These are phyloP conservation scores for Penicillium tannophilum DNA, from an alignment of 495 filamentous ascomycete species.

Conservation along the genomic window DNA sequence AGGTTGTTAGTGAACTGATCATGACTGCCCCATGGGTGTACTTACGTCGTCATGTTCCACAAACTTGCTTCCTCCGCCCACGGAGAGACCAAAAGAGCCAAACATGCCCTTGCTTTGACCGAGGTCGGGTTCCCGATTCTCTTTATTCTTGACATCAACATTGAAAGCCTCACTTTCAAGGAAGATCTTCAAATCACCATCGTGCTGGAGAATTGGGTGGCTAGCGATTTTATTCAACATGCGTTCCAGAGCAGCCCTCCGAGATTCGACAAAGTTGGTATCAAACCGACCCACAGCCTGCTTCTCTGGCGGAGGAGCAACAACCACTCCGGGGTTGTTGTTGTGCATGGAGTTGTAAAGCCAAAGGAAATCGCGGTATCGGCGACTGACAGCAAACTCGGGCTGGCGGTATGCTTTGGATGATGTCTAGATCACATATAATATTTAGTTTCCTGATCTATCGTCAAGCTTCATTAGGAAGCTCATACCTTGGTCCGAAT, in stretches of 20 bases:
- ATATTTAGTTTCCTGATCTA: neutral
- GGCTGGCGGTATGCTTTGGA: conserved; percentile 92
- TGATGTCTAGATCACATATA: conserved; percentile 64
- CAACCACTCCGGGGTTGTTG: conserved; percentile 93
- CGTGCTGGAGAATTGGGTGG: conserved; percentile 90
- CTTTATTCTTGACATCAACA: conserved; percentile 96
- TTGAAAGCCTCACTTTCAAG: conserved; percentile 95
- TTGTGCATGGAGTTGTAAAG: conserved; percentile 90
- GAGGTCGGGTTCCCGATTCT: conserved; percentile 82
- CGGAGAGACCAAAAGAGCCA: conserved; percentile 75
- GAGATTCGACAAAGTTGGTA: conserved; percentile 91
- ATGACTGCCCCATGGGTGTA: conserved; percentile 14
- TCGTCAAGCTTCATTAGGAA: neutral
- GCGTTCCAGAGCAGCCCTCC: conserved; percentile 86
- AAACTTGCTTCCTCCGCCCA: conserved; percentile 80
- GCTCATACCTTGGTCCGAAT: conserved; percentile 81
- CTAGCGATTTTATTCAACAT: conserved; percentile 95
- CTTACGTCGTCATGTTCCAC: conserved; percentile 96
- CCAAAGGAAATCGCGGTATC: conserved; percentile 97
- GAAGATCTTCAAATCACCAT: conserved; percentile 92
- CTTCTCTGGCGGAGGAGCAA: conserved; percentile 96
- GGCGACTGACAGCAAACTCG: conserved; percentile 87
- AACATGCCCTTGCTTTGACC: conserved; percentile 93
- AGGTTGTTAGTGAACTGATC: conserved; percentile 12
- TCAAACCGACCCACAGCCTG: conserved; percentile 97